Evolutionary conservation across 2,329 filamentous ascomycete genomes (phyloP).

Genomic region (Escovopsis weberi): DNA sequence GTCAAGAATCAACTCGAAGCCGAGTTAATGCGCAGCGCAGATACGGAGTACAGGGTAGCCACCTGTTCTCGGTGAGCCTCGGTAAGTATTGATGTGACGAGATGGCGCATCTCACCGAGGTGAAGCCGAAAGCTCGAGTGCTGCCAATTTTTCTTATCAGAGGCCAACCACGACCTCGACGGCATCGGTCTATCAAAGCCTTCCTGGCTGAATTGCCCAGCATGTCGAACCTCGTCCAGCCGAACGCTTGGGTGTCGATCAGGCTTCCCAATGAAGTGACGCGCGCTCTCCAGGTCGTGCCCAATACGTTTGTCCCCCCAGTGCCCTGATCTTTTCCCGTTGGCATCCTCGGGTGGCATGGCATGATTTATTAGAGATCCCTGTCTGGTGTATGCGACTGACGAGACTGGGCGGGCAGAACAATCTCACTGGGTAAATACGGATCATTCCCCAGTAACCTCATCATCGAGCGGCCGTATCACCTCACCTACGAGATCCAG

Average conservation of each 20-base stretch:
- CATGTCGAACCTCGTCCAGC: slow-evolving; percentile 26
- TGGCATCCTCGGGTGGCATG: too few relatives aligned
- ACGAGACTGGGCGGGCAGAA: slow-evolving; percentile 37
- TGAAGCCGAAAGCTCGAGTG: too few relatives aligned
- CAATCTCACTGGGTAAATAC: slow-evolving; percentile 82
- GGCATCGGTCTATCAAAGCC: too few relatives aligned
- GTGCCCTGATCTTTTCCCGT: neutral
- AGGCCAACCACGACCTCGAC: too few relatives aligned
- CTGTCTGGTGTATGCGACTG: slow-evolving; percentile 6
- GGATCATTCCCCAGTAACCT: slow-evolving; percentile 81
- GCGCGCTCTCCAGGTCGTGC: slow-evolving; percentile 41
- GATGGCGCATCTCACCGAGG: too few relatives aligned
- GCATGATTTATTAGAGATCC: neutral
- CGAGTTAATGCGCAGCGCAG: too few relatives aligned
- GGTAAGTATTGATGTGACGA: too few relatives aligned
- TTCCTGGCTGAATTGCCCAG: slow-evolving; percentile 4
- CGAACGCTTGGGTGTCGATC: slow-evolving; percentile 46
- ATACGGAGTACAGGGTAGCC: too few relatives aligned
- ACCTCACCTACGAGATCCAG: slow-evolving; percentile 80
- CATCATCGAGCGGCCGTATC: slow-evolving; percentile 78
- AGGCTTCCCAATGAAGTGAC: slow-evolving; percentile 44
- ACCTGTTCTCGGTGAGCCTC: too few relatives aligned
- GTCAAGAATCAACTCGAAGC: too few relatives aligned
- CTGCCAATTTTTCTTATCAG: too few relatives aligned
- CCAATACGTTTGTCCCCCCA: slow-evolving; percentile 38